Base-by-base conservation (phyloP, 1,284 basidiomycete species). In the Sphaerobolus stellatus region DNA sequence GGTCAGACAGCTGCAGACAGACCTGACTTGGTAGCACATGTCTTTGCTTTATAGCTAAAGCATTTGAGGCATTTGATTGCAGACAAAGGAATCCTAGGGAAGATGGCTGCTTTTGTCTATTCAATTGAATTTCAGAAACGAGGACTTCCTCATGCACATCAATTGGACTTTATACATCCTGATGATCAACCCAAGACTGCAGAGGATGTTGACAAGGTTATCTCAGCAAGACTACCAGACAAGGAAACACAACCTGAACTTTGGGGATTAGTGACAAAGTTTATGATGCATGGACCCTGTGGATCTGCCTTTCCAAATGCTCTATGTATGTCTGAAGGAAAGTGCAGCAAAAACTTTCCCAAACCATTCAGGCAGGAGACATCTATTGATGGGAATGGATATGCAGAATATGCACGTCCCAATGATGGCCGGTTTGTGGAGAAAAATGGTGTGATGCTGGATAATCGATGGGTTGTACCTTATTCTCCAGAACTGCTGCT, bases 261-360 rank as follows among this genome's bases (percentile, higher is more conserved):
- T 0, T 74, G 69, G 60, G 61, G 70, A 2, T 61, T 59, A 11
- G 65, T 70, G 25, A 63, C 54, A 25, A 61, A 54, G 6, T 71
- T 57, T 45, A 80, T 80, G 78, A 58, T 79, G 2, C 79, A 82
- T 69, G 71, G 73, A 16, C 74, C 75, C 0, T 78, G 77, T 66
- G 69, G 71, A 5, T 40, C 58, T 11, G 33, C 44, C 0, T 65
- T 74, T 56, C 69, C 69, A 0, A 49, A 59, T 40, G 66, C 70
- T 4, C 62, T 64, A 8, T 79, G 76, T 60, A 73, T 76, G 74
- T 66, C 67, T 9, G 59, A 78, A 54, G 68, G 67, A 0, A 67
- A 62, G 30, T 81, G 79, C 60, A 63, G 65, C 2, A 77, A 78
- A 56, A 34, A 59, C 8, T 80, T 60, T 64, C 76, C 75, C 0